Conservation (phyloP, 345 rosid species). For the Pugionium cornutum region DNA sequence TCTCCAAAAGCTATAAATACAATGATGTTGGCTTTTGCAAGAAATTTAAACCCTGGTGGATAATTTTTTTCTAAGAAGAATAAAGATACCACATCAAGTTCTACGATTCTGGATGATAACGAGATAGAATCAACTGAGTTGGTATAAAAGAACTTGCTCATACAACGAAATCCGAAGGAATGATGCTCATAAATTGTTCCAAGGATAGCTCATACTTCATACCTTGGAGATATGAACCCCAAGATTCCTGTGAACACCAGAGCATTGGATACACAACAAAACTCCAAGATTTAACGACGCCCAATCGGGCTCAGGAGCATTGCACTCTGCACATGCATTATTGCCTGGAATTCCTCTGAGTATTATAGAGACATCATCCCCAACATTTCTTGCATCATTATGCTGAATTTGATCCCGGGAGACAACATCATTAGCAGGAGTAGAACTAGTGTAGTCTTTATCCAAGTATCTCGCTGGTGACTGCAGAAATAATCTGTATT, state of each 20-base stretch:
- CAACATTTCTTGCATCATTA: constrained; percentile 38
- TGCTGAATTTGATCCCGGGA: constrained; percentile 40
- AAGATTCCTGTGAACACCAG: constrained; percentile 93
- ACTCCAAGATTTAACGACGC: constrained; percentile 93
- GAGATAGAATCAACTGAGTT: not conserved
- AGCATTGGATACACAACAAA: constrained; percentile 86
- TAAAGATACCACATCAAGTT: constrained; percentile 11
- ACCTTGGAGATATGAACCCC: constrained; percentile 98
- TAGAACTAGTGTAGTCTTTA: constrained; percentile 32
- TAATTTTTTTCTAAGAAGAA: not conserved
- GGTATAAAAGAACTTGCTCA: not conserved
- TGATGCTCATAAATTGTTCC: not conserved
- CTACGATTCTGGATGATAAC: not conserved
- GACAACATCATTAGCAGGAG: constrained; percentile 39
- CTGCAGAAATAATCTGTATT: constrained; percentile 47
- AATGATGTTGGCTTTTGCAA: constrained; percentile 25
- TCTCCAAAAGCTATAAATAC: constrained; percentile 18
- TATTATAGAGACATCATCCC: constrained; percentile 50
- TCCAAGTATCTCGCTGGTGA: constrained; percentile 43
- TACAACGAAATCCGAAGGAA: not conserved
- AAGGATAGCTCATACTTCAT: constrained; percentile 27
- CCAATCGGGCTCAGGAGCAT: constrained; percentile 85
- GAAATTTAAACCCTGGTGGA: constrained; percentile 5
- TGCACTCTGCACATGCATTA: constrained; percentile 83
- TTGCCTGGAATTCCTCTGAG: constrained; percentile 86